Percentiles rank a stretch among this genome's conserved stretches.
Conservation (phyloP, 2,329 filamentous ascomycete genomes). For the Beauveria varroae region DNA sequence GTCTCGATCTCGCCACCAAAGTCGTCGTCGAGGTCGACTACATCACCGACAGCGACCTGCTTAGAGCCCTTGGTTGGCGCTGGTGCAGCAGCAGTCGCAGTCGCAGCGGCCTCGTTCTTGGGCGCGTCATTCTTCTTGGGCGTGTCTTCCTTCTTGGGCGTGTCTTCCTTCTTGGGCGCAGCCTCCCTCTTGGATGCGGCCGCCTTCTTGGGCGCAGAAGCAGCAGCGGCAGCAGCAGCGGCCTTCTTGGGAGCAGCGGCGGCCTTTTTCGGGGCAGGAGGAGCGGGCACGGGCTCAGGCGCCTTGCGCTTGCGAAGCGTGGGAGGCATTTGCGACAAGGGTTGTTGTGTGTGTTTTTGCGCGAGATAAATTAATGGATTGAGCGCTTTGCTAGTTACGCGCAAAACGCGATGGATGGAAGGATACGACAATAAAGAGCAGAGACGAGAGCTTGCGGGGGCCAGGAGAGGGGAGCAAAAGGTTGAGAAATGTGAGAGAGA, state of each 20-base stretch:
- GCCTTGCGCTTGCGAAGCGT: constrained; percentile 57
- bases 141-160: not conserved
- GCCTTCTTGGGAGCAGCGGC: constrained; percentile 28
- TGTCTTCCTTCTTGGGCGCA: not conserved
- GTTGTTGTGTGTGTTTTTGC: not conserved
- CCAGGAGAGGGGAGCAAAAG: not conserved
- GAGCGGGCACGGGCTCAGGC: constrained; percentile 37
- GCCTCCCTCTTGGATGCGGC: constrained; percentile 21
- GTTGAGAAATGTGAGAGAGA: not conserved
- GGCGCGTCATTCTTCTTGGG: not conserved
- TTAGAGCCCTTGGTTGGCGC: constrained; percentile 17
- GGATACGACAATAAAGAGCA: not conserved
- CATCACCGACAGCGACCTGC: constrained; percentile 46
- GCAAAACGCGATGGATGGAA: not conserved
- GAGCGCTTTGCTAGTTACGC: not conserved
- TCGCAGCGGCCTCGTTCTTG: not conserved
- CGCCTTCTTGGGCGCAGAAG: constrained; percentile 18
- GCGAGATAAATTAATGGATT: constrained; percentile 1
- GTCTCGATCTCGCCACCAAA: constrained; percentile 72
- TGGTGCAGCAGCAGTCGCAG: not conserved
- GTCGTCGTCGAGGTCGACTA: constrained; percentile 43
- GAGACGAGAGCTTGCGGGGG: not conserved
- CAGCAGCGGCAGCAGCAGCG: constrained; percentile 24
- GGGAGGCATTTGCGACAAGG: constrained; percentile 40
- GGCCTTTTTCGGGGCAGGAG: constrained; percentile 35